Conservation (phyloP, 768 basidiomycete genomes). For the Pleurotus tuber-regium region DNA sequence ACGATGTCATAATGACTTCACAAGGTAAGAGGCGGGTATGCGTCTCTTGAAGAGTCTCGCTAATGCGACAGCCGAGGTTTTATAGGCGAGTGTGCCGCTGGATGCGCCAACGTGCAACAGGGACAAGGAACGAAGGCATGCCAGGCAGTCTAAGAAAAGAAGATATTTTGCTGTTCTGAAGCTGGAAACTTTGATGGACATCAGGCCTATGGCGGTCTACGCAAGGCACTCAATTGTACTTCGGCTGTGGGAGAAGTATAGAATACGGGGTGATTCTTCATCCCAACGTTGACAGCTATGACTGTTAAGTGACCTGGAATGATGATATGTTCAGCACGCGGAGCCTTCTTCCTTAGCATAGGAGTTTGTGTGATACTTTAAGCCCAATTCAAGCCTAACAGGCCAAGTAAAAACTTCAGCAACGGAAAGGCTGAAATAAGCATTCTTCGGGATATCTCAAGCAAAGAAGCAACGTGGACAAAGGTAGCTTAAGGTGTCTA, state of each 20-base stretch:
- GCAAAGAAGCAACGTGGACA: too few species aligned
- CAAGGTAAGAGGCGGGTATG: background rate
- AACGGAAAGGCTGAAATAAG: too few species aligned
- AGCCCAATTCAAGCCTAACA: too few species aligned
- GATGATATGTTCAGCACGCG: background rate
- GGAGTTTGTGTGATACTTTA: too few species aligned
- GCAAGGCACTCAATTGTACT: conserved; percentile 5
- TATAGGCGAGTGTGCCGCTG: background rate
- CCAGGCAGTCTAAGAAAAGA: conserved; percentile 6
- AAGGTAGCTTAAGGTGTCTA: background rate
- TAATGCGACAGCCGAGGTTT: background rate
- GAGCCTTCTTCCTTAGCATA: background rate
- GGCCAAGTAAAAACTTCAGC: too few species aligned
- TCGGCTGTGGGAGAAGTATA: conserved; percentile 7
- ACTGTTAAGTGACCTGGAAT: conserved; percentile 4
- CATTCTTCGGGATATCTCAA: too few species aligned
- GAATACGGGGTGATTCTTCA: background rate
- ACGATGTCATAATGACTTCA: background rate
- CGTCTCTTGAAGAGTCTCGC: background rate
- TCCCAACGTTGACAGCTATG: conserved; percentile 6
- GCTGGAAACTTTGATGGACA: conserved; percentile 8
- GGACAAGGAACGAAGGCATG: conserved; percentile 3
- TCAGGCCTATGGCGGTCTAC: conserved; percentile 8
- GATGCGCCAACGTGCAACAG: conserved; percentile 8
- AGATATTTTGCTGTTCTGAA: background rate